Conservation (phyloP, 2,329 filamentous ascomycete genomes). For the Aciculosporium take region DNA sequence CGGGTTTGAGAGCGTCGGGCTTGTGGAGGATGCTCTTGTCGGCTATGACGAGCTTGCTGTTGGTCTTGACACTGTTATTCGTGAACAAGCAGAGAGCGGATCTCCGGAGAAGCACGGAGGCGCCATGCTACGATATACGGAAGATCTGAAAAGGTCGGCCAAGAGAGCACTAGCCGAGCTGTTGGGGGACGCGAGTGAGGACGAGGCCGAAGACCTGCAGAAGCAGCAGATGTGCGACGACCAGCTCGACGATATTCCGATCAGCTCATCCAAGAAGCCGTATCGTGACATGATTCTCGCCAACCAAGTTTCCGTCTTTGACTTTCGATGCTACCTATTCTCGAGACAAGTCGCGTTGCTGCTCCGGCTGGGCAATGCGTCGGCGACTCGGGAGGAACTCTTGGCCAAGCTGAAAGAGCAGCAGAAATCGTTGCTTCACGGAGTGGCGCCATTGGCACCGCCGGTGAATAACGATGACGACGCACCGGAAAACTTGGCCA, state of each 20-base stretch:
- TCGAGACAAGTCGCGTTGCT: conserved; percentile 73
- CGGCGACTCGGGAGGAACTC: conserved; percentile 47
- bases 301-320: conserved; percentile 91
- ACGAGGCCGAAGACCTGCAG: conserved; percentile 37
- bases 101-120: conserved; percentile 54
- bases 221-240: conserved; percentile 25
- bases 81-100: conserved; percentile 51
- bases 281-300: conserved; percentile 86
- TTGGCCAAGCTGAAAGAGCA: conserved; percentile 48
- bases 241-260: conserved; percentile 41
- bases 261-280: conserved; percentile 55
- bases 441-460: conserved; percentile 37
- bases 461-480: conserved; percentile 36
- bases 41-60: conserved; percentile 90
- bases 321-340: conserved; percentile 91
- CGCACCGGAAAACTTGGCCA: conserved; percentile 58
- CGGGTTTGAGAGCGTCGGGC: conserved; percentile 88
- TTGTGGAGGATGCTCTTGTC: conserved; percentile 88
- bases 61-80: conserved; percentile 68
- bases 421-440: conserved; percentile 42
- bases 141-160: conserved; percentile 52
- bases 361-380: conserved; percentile 65
- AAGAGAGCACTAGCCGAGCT: conserved; percentile 33
- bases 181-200: conserved; percentile 17
- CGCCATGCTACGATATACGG: conserved; percentile 56